Conservation (phyloP, 768 basidiomycete species). For the Mycena vitilis region DNA sequence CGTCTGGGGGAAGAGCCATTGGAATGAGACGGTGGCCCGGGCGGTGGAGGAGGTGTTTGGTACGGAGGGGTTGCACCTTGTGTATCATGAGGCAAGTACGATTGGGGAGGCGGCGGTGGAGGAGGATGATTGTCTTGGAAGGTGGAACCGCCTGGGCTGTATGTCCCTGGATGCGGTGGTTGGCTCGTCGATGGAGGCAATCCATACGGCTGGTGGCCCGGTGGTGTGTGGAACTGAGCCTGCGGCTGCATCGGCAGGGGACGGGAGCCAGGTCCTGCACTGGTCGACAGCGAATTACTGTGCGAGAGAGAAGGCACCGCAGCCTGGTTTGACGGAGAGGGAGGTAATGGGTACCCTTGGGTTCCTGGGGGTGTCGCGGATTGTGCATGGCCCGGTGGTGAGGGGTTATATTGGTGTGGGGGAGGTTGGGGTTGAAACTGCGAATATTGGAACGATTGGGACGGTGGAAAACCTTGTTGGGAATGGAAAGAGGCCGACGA, state of each 20-base stretch:
- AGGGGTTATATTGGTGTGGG: conserved; percentile 52
- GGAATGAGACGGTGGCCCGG: conserved; percentile 45
- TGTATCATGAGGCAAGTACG: conserved; percentile 35
- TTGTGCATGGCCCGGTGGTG: conserved; percentile 43
- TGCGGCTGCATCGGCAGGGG: conserved; percentile 61
- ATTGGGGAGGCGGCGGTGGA: conserved; percentile 50
- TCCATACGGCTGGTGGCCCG: conserved; percentile 44
- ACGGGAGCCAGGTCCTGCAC: conserved; percentile 50
- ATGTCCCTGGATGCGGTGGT: conserved; percentile 41
- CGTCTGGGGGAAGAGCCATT: conserved; percentile 47
- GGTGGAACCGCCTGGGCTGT: conserved; percentile 39
- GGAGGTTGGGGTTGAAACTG: conserved; percentile 51
- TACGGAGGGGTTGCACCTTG: conserved; percentile 38
- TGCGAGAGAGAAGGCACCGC: conserved; percentile 46
- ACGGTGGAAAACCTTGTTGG: conserved; percentile 52
- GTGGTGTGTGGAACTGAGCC: conserved; percentile 55
- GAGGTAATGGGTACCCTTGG: conserved; percentile 46
- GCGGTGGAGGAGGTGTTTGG: conserved; percentile 41
- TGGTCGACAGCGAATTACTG: conserved; percentile 42
- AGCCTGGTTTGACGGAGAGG: conserved; percentile 50
- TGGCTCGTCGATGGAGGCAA: conserved; percentile 43
- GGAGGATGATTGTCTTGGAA: conserved; percentile 44
- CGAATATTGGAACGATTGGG: conserved; percentile 49
- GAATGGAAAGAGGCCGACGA: conserved; percentile 50
- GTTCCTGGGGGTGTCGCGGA: conserved; percentile 50